These are phyloP conservation scores for Streptanthus diversifolius DNA, from an alignment of 345 rosid genomes.

Conservation along the genomic window DNA sequence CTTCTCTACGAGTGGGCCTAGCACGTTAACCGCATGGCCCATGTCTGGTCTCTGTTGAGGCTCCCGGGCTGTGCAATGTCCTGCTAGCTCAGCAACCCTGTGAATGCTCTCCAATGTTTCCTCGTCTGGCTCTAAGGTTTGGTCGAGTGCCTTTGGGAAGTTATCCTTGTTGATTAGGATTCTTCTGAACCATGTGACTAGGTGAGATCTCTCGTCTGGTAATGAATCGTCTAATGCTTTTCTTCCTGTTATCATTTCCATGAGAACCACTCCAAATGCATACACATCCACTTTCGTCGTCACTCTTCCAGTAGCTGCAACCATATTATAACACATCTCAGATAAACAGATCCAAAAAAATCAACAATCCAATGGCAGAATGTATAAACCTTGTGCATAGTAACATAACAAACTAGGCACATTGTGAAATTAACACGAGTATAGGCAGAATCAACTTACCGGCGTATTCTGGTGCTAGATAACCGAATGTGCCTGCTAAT, in stretches of 20 bases:
- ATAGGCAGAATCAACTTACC: slow-evolving; percentile 43
- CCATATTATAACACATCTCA: background rate
- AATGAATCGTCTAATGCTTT: slow-evolving; percentile 68
- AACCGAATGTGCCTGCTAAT: slow-evolving; percentile 94
- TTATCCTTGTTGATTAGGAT: slow-evolving; percentile 58
- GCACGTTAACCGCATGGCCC: slow-evolving; percentile 77
- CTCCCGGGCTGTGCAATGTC: slow-evolving; percentile 84
- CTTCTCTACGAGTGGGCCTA: slow-evolving; percentile 75
- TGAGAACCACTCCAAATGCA: slow-evolving; percentile 83
- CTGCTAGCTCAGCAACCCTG: slow-evolving; percentile 79
- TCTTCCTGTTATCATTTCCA: slow-evolving; percentile 88
- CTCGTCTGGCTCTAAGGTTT: slow-evolving; percentile 51
- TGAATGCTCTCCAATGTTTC: slow-evolving; percentile 61
- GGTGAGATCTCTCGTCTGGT: slow-evolving; percentile 67
- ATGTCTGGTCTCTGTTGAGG: slow-evolving; percentile 87
- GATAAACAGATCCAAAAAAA: too few relatives aligned
- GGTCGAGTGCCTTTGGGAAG: slow-evolving; percentile 57
- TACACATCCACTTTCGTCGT: slow-evolving; percentile 84
- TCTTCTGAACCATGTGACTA: slow-evolving; percentile 85
- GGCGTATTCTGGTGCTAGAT: slow-evolving; percentile 96
- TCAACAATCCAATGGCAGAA: background rate
- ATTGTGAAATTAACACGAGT: background rate
- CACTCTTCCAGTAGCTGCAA: slow-evolving; percentile 87
- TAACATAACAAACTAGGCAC: background rate
- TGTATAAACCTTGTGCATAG: background rate